Percentiles rank a stretch among this genome's conserved stretches.
These are phyloP conservation scores for Draba incana DNA, from an alignment of 345 rosid genomes.

Conservation along the genomic window DNA sequence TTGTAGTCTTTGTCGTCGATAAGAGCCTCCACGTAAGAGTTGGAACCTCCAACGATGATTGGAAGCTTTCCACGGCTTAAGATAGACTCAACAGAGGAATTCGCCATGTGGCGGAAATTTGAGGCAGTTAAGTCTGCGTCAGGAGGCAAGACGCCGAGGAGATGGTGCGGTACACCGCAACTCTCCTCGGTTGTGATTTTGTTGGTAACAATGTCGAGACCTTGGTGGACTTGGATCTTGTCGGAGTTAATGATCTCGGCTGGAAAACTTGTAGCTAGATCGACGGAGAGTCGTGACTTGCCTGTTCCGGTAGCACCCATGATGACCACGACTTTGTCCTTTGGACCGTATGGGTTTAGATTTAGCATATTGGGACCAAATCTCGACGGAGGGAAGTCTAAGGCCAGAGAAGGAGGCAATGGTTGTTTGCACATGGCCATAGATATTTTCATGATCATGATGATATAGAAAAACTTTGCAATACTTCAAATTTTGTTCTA, in stretches of 20 bases:
- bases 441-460: slow-evolving; percentile 44
- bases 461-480: neutral
- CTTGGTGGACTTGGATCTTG: slow-evolving; percentile 70
- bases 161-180: slow-evolving; percentile 68
- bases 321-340: slow-evolving; percentile 61
- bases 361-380: slow-evolving; percentile 40
- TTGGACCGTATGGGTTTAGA: slow-evolving; percentile 44
- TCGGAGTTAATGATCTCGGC: slow-evolving; percentile 79
- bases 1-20: slow-evolving; percentile 46
- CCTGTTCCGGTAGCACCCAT: slow-evolving; percentile 83
- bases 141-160: slow-evolving; percentile 56
- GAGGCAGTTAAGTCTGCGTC: slow-evolving; percentile 55
- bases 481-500: neutral
- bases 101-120: slow-evolving; percentile 57
- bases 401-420: slow-evolving; percentile 35
- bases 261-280: slow-evolving; percentile 61
- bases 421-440: slow-evolving; percentile 47
- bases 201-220: slow-evolving; percentile 68
- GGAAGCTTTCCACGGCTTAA: slow-evolving; percentile 55
- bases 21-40: slow-evolving; percentile 69
- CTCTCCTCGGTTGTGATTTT: slow-evolving; percentile 64
- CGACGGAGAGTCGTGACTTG: slow-evolving; percentile 75
- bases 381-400: slow-evolving; percentile 38
- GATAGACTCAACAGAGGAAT: slow-evolving; percentile 46
- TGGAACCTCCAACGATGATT: slow-evolving; percentile 79